Conservation (phyloP, 2,329 filamentous ascomycete species). For the Fusarium pseudoanthophilum region DNA sequence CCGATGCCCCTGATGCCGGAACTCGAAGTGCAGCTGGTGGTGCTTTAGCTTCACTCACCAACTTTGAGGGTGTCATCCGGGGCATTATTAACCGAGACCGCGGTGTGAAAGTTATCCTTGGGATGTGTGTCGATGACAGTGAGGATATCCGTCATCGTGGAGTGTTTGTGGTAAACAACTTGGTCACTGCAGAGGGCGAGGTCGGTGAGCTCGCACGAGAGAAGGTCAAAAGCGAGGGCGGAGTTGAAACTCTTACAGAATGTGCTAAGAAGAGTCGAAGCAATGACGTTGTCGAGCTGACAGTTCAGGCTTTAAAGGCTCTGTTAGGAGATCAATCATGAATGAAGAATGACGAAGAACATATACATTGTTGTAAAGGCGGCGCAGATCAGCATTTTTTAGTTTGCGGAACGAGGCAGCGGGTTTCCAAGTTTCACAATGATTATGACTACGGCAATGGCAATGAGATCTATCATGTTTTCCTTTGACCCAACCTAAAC, state of each 20-base stretch:
- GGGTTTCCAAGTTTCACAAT: slow-evolving; percentile 26
- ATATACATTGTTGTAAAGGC: slow-evolving; percentile 9
- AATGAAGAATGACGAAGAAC: slow-evolving; percentile 1
- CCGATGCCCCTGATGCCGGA: slow-evolving; percentile 83
- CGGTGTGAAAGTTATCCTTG: slow-evolving; percentile 82
- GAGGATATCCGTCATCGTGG: slow-evolving; percentile 78
- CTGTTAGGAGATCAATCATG: slow-evolving; percentile 59
- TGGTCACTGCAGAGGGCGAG: slow-evolving; percentile 74
- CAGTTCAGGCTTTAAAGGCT: slow-evolving; percentile 78
- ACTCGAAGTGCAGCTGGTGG: slow-evolving; percentile 89
- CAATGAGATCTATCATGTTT: slow-evolving; percentile 26
- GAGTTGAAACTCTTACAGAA: slow-evolving; percentile 74
- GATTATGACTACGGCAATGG: slow-evolving; percentile 29
- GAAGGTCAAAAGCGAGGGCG: slow-evolving; percentile 70
- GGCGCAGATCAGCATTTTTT: slow-evolving; percentile 7
- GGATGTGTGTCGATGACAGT: slow-evolving; percentile 77
- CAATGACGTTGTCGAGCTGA: slow-evolving; percentile 75
- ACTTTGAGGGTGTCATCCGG: slow-evolving; percentile 78
- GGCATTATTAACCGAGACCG: slow-evolving; percentile 76
- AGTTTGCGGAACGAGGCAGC: slow-evolving; percentile 11
- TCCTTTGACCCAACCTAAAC: slow-evolving; percentile 3
- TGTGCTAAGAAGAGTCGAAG: slow-evolving; percentile 76
- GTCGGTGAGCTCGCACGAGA: slow-evolving; percentile 69
- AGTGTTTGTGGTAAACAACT: slow-evolving; percentile 78
- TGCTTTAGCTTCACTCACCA: slow-evolving; percentile 84